phyloP scores from a whole-genome alignment of 2,329 filamentous ascomycete species.

The Aspergillus niger region DNA sequence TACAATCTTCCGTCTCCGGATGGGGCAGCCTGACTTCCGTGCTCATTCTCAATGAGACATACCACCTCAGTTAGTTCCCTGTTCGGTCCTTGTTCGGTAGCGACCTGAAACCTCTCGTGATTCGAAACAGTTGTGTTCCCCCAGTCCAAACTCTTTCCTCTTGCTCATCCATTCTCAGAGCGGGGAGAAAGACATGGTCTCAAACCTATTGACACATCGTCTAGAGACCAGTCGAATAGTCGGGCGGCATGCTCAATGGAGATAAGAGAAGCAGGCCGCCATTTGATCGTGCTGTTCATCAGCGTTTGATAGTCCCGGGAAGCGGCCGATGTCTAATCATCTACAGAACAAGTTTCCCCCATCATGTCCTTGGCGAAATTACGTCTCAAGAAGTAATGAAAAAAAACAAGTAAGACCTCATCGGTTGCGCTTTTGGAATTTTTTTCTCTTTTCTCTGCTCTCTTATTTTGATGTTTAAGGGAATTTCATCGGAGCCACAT shows the following conservation, averaged over 20 bases:
- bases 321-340: slow-evolving; percentile 5
- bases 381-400: not conserved
- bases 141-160: not conserved
- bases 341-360: not conserved
- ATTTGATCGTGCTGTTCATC: slow-evolving; percentile 1
- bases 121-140: not conserved
- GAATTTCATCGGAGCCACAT: slow-evolving; percentile 30
- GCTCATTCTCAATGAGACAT: slow-evolving; percentile 17
- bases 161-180: not conserved
- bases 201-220: slow-evolving; percentile 9
- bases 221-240: not conserved
- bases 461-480: slow-evolving; percentile 6
- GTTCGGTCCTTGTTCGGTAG: not conserved
- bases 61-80: slow-evolving; percentile 16
- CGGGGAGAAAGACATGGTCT: slow-evolving; percentile 14
- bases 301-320: slow-evolving; percentile 14
- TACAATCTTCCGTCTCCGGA: not conserved
- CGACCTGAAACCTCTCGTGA: not conserved
- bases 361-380: not conserved
- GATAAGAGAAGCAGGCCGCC: not conserved
- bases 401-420: not conserved
- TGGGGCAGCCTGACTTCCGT: not conserved
- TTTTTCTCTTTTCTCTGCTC: slow-evolving; percentile 12
- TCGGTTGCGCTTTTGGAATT: not conserved
- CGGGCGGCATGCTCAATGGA: not conserved